Conservation (phyloP, 1,139 yeast genomes). For the Saccharomyces hybrid region DNA sequence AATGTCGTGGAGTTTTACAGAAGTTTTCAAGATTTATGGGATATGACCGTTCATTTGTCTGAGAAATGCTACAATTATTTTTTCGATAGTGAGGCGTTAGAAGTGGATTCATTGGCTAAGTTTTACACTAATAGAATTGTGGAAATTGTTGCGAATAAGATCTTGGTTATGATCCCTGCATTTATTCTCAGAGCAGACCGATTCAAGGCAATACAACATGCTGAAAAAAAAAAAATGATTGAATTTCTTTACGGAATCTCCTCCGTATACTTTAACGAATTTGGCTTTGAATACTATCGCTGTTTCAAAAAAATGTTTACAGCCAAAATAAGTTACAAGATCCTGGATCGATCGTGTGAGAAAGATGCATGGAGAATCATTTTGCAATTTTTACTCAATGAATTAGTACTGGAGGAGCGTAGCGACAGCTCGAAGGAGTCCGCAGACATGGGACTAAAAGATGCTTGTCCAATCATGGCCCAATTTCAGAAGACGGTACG, state of each 20-base stretch:
- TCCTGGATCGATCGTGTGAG: conserved; percentile 17
- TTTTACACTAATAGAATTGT: conserved; percentile 27
- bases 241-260: conserved; percentile 19
- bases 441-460: conserved; percentile 2
- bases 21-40: conserved; percentile 20
- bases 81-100: conserved; percentile 8
- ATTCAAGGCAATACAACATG: conserved; percentile 9
- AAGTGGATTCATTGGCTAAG: conserved; percentile 14
- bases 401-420: conserved; percentile 10
- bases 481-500: conserved; percentile 3
- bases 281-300: conserved; percentile 26
- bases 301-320: conserved; percentile 27
- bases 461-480: background rate
- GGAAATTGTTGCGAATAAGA: conserved; percentile 22
- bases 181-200: conserved; percentile 22
- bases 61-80: conserved; percentile 18
- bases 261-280: conserved; percentile 27
- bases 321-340: conserved; percentile 25
- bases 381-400: conserved; percentile 18
- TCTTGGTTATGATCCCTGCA: conserved; percentile 22
- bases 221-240: conserved; percentile 15
- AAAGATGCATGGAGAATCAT: conserved; percentile 24
- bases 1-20: conserved; percentile 13
- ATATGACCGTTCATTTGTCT: conserved; percentile 15
- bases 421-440: background rate